These are phyloP conservation scores for Rhizopogon vesiculosus DNA, from an alignment of 768 basidiomycete species.

Conservation along the genomic window DNA sequence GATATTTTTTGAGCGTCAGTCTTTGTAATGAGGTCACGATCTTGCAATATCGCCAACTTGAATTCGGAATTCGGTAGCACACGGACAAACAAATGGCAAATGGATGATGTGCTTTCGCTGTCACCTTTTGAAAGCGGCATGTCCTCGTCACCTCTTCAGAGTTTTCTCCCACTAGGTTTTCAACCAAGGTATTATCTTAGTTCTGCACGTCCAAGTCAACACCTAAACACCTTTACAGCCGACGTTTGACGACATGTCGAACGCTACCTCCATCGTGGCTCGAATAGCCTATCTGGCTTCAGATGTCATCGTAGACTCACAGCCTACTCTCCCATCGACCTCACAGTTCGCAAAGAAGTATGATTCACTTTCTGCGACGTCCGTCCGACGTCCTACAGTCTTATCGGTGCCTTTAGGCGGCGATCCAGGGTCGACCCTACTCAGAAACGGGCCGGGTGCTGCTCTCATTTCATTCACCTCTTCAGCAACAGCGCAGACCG, in stretches of 20 bases:
- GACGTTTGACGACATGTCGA: slow-evolving; percentile 17
- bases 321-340: slow-evolving; percentile 33
- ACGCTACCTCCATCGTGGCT: slow-evolving; percentile 40
- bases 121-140: slow-evolving; percentile 7
- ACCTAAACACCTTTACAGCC: slow-evolving; percentile 2
- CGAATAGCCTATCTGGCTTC: slow-evolving; percentile 72
- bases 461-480: slow-evolving; percentile 60
- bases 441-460: slow-evolving; percentile 36
- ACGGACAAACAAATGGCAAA: slow-evolving; percentile 12
- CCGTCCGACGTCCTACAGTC: slow-evolving; percentile 36
- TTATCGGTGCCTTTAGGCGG: slow-evolving; percentile 57
- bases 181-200: slow-evolving; percentile 5
- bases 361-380: slow-evolving; percentile 27
- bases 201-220: neutral
- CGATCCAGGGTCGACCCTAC: slow-evolving; percentile 56
- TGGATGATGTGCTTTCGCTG: slow-evolving; percentile 17
- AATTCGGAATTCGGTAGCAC: slow-evolving; percentile 14
- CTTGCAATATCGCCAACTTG: neutral
- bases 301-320: slow-evolving; percentile 58
- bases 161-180: neutral
- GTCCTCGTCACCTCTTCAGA: neutral
- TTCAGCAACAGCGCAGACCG: slow-evolving; percentile 42
- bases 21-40: slow-evolving; percentile 6
- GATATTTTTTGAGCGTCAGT: neutral
- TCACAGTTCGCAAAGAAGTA: slow-evolving; percentile 35